Percentiles rank a stretch among this genome's conserved stretches.
Conservation (phyloP, 2,329 filamentous ascomycete species). For the Alternaria ventricosa region DNA sequence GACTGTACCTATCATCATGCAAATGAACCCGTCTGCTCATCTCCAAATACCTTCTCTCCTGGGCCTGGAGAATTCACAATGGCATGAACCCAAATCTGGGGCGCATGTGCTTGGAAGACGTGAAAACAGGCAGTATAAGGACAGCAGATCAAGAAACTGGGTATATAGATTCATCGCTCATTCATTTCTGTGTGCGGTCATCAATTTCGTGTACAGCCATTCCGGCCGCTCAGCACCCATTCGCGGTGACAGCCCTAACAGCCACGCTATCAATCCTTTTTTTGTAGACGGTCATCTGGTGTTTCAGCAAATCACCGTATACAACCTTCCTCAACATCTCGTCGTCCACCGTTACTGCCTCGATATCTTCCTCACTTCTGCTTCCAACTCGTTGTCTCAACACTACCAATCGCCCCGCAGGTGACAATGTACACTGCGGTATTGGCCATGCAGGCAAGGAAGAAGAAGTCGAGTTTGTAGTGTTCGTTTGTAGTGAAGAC, state of each 20-base stretch:
- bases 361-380: constrained; percentile 59
- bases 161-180: not conserved
- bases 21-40: not conserved
- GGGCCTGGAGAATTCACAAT: not conserved
- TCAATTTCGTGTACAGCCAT: constrained; percentile 2
- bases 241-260: constrained; percentile 68
- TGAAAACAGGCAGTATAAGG: not conserved
- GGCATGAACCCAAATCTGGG: not conserved
- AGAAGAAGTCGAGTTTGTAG: constrained; percentile 41
- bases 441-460: constrained; percentile 65
- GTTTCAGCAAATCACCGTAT: constrained; percentile 82
- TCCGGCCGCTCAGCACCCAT: constrained; percentile 17
- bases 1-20: not conserved
- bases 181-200: constrained; percentile 4
- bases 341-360: constrained; percentile 72
- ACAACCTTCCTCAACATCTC: constrained; percentile 72
- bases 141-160: not conserved
- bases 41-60: not conserved
- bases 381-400: constrained; percentile 55
- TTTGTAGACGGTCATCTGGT: constrained; percentile 80
- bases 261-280: constrained; percentile 74
- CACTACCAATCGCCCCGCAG: constrained; percentile 72
- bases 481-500: constrained; percentile 29
- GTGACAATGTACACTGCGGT: constrained; percentile 70
- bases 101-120: not conserved